Evolutionary conservation across 306 rosid species (phyloP).

Genomic region (Oxytropis ochrocephala): DNA sequence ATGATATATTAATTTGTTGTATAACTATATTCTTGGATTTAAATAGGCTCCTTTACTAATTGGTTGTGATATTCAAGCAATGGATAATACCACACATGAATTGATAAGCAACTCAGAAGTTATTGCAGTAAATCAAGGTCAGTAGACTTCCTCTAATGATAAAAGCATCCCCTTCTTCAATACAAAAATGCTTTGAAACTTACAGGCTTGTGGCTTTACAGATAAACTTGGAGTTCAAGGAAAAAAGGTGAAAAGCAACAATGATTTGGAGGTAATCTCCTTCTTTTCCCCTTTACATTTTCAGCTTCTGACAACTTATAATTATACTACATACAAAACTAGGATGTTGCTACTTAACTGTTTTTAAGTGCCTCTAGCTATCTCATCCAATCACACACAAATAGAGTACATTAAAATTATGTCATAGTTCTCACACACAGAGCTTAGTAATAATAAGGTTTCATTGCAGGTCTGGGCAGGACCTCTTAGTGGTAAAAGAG

Average conservation of each 20-base stretch:
- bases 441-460: not conserved
- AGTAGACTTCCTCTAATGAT: not conserved
- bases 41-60: constrained; percentile 53
- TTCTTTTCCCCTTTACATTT: not conserved
- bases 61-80: constrained; percentile 54
- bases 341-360: not conserved
- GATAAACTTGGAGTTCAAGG: constrained; percentile 64
- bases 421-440: not conserved
- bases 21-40: not conserved
- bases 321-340: not conserved
- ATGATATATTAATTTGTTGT: not conserved
- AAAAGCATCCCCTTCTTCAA: not conserved
- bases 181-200: not conserved
- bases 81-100: constrained; percentile 30
- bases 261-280: constrained; percentile 39
- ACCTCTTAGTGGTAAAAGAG: constrained; percentile 34
- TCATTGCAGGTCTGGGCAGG: constrained; percentile 62
- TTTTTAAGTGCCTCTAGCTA: not conserved
- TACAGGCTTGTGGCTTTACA: constrained; percentile 1
- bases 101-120: constrained; percentile 36
- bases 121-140: constrained; percentile 46
- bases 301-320: not conserved
- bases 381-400: constrained; percentile 2
- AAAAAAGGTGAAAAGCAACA: constrained; percentile 35
- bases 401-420: not conserved